phyloP scores from a whole-genome alignment of 192 early-diverging fungal genomes.

The Funneliformis mosseae region DNA sequence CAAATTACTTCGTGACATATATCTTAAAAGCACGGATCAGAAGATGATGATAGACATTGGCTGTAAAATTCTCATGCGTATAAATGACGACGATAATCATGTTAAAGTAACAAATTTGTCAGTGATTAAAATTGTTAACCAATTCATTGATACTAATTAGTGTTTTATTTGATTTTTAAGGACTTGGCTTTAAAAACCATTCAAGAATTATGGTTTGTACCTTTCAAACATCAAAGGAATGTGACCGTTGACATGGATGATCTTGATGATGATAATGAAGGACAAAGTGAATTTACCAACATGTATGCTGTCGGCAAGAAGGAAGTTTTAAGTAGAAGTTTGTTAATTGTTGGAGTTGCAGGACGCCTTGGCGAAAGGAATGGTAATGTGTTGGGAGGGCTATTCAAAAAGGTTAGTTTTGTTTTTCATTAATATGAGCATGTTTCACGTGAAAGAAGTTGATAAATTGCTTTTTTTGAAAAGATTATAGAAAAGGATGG shows the following conservation, averaged over 20 bases:
- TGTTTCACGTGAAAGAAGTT: not conserved
- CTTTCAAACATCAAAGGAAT: constrained; percentile 46
- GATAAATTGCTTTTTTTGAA: too few species aligned
- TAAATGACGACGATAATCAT: constrained; percentile 64
- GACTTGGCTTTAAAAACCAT: constrained; percentile 73
- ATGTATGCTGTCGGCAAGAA: constrained; percentile 29
- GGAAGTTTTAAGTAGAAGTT: constrained; percentile 25
- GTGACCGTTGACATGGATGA: constrained; percentile 20
- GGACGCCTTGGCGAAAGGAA: constrained; percentile 23
- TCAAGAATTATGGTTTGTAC: constrained; percentile 72
- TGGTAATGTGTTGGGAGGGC: constrained; percentile 19
- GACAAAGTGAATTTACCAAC: constrained; percentile 31
- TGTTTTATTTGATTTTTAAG: constrained; percentile 26
- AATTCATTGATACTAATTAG: not conserved
- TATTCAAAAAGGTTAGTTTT: constrained; percentile 35
- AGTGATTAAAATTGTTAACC: not conserved
- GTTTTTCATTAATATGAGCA: not conserved
- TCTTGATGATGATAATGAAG: constrained; percentile 40
- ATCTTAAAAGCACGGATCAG: constrained; percentile 48
- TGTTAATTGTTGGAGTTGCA: constrained; percentile 36
- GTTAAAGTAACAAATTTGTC: not conserved
- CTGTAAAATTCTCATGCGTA: constrained; percentile 67
- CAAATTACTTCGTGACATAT: constrained; percentile 77
- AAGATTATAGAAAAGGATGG: constrained; percentile 48
- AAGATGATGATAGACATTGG: constrained; percentile 66